A percentile compares a stretch with the other conserved stretches of the same genome.
Evolutionary conservation across 176 grass and related monocot species (phyloP).

Genomic region (Cenchrus fungigraminus): DNA sequence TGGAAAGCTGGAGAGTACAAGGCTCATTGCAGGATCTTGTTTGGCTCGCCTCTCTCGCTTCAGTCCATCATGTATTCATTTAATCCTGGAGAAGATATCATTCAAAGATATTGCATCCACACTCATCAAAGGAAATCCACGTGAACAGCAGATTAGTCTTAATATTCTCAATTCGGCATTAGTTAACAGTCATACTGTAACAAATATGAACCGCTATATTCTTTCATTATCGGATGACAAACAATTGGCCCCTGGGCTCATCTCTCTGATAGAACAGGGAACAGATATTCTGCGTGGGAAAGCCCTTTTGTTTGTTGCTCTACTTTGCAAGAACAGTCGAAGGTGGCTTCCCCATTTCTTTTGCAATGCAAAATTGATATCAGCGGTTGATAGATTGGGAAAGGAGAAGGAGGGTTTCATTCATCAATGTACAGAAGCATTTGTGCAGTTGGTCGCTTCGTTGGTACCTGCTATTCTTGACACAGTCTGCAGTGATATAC

Average conservation of each 20-base stretch:
- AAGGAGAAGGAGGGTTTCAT: slow-evolving; percentile 90
- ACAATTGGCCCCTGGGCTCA: slow-evolving; percentile 67
- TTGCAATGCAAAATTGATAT: slow-evolving; percentile 81
- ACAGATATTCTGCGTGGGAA: slow-evolving; percentile 89
- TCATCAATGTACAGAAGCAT: slow-evolving; percentile 78
- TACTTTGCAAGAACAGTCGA: slow-evolving; percentile 93
- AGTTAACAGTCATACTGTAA: slow-evolving; percentile 61
- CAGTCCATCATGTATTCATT: slow-evolving; percentile 78
- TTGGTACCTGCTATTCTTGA: slow-evolving; percentile 84
- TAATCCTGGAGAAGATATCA: slow-evolving; percentile 74
- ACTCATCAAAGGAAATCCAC: slow-evolving; percentile 76
- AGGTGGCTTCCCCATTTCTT: slow-evolving; percentile 94
- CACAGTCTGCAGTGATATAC: slow-evolving; percentile 80
- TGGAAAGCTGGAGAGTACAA: slow-evolving; percentile 90
- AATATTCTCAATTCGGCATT: slow-evolving; percentile 87
- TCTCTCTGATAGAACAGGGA: slow-evolving; percentile 82
- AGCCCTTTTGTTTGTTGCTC: slow-evolving; percentile 83
- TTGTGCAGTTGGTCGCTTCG: slow-evolving; percentile 73
- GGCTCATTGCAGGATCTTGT: slow-evolving; percentile 91
- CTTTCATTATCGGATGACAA: slow-evolving; percentile 81
- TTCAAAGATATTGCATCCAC: slow-evolving; percentile 80
- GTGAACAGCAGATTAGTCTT: slow-evolving; percentile 89
- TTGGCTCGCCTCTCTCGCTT: slow-evolving; percentile 83
- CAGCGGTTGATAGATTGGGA: slow-evolving; percentile 80
- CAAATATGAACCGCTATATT: slow-evolving; percentile 83